phyloP scores from a whole-genome alignment of 2,329 filamentous ascomycete genomes.

The Fusarium floridanum region DNA sequence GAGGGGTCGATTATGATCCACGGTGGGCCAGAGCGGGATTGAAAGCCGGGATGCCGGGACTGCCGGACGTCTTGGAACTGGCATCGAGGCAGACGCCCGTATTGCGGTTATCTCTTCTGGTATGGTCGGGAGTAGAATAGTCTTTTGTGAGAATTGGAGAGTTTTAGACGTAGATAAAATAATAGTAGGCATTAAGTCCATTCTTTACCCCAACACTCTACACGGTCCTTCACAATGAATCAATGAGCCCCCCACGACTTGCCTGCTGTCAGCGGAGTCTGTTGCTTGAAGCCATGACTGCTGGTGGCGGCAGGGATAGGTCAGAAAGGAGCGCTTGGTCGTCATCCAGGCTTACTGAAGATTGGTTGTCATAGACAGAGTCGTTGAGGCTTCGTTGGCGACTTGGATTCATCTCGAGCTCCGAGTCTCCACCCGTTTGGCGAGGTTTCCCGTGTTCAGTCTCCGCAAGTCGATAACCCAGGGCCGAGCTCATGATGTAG shows the following conservation, averaged over 20 bases:
- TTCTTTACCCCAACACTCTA: background rate
- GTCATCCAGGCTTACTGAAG: background rate
- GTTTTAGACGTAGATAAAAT: background rate
- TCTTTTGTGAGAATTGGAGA: background rate
- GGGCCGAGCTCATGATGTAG: constrained; percentile 6
- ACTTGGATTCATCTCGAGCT: constrained; percentile 1
- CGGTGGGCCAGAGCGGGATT: too few species aligned
- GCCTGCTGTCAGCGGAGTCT: background rate
- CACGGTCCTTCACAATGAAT: background rate
- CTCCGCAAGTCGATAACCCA: constrained; percentile 5
- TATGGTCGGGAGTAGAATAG: background rate
- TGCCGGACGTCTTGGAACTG: too few species aligned
- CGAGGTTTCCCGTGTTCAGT: background rate
- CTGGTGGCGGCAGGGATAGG: background rate
- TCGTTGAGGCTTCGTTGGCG: background rate
- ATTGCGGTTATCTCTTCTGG: background rate
- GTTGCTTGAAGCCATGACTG: background rate
- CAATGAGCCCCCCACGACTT: background rate
- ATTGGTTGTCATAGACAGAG: background rate
- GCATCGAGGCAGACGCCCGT: too few species aligned
- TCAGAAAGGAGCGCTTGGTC: background rate
- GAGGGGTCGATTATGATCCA: too few species aligned
- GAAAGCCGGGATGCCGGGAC: too few species aligned
- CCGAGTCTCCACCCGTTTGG: background rate
- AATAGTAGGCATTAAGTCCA: background rate